phyloP scores from a whole-genome alignment of 1,284 basidiomycete genomes.

The Sanguinoderma infundibulare region DNA sequence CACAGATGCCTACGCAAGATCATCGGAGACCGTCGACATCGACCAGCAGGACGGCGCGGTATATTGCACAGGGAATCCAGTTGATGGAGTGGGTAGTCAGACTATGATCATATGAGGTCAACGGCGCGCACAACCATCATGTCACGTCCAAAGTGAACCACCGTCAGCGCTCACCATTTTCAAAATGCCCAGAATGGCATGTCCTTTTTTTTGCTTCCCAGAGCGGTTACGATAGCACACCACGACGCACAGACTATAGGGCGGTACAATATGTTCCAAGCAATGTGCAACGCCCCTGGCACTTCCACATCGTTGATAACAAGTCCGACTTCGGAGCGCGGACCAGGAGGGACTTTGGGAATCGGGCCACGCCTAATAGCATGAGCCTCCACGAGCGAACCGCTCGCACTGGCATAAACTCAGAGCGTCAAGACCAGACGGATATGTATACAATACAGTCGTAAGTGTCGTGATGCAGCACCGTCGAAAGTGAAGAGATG shows the following conservation, averaged over 20 bases:
- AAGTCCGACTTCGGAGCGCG: background rate
- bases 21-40: too few relatives aligned
- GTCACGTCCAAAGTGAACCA: background rate
- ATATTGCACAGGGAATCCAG: too few relatives aligned
- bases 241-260: too few relatives aligned
- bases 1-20: too few relatives aligned
- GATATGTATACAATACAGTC: slow-evolving; percentile 5
- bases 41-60: too few relatives aligned
- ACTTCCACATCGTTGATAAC: too few relatives aligned
- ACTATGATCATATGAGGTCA: too few relatives aligned
- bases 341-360: too few relatives aligned
- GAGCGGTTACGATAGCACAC: background rate
- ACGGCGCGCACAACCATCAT: too few relatives aligned
- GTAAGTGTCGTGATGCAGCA: slow-evolving; percentile 3
- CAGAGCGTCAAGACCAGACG: background rate
- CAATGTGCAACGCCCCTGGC: too few relatives aligned
- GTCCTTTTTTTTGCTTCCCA: background rate
- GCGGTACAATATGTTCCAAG: too few relatives aligned
- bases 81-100: too few relatives aligned
- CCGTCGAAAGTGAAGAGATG: background rate
- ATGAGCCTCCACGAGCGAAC: background rate
- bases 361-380: background rate
- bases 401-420: background rate
- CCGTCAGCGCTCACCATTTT: background rate
- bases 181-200: background rate